phyloP scores from a whole-genome alignment of 2,329 filamentous ascomycete genomes.

The Pezicula rhizophila region DNA sequence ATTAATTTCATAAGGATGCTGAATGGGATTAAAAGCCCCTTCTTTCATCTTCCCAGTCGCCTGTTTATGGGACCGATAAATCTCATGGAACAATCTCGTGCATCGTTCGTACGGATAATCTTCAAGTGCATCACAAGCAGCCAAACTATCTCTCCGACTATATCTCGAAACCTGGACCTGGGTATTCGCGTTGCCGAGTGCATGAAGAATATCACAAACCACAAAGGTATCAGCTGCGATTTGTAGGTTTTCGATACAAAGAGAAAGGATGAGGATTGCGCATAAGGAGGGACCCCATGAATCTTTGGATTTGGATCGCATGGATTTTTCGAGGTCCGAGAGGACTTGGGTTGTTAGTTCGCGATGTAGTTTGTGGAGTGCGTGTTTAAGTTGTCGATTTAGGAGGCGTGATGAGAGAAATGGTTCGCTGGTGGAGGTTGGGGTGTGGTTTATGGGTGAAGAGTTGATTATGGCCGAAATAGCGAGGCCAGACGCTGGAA shows the following conservation, averaged over 20 bases:
- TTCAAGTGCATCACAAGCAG: slow-evolving; percentile 13
- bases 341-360: slow-evolving; percentile 15
- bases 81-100: slow-evolving; percentile 20
- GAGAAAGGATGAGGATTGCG: slow-evolving; percentile 16
- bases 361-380: slow-evolving; percentile 16
- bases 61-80: slow-evolving; percentile 15
- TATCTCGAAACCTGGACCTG: neutral
- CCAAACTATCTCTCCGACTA: slow-evolving; percentile 6
- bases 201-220: slow-evolving; percentile 13
- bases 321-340: slow-evolving; percentile 15
- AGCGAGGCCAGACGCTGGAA: slow-evolving; percentile 9
- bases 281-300: slow-evolving; percentile 19
- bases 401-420: slow-evolving; percentile 19
- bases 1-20: slow-evolving; percentile 1
- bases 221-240: slow-evolving; percentile 17
- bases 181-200: slow-evolving; percentile 1
- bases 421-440: slow-evolving; percentile 1
- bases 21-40: slow-evolving; percentile 17
- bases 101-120: slow-evolving; percentile 15
- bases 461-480: neutral
- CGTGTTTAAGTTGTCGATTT: slow-evolving; percentile 19
- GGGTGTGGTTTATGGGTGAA: neutral
- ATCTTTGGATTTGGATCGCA: slow-evolving; percentile 14
- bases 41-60: slow-evolving; percentile 10
- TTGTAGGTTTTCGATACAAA: slow-evolving; percentile 20